These are phyloP conservation scores for Cyamopsis tetragonoloba DNA, from an alignment of 306 rosid genomes.

Conservation along the genomic window DNA sequence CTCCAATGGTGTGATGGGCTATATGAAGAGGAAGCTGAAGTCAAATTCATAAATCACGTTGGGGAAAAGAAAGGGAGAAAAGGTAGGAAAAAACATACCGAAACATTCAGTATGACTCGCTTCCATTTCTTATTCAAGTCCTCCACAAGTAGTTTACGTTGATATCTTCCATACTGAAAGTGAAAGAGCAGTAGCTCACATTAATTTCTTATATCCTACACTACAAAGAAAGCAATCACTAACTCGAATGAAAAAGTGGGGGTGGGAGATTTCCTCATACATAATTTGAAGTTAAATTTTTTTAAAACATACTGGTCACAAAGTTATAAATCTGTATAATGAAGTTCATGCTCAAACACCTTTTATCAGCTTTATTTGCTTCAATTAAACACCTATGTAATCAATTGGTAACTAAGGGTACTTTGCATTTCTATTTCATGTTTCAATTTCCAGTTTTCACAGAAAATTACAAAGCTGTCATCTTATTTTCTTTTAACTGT, in stretches of 20 bases:
- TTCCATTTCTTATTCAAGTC: conserved; percentile 87
- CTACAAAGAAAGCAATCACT: conserved; percentile 7
- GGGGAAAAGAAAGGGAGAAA: background rate
- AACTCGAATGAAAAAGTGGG: background rate
- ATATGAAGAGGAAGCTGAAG: conserved; percentile 22
- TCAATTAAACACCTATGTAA: background rate
- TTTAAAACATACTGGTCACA: background rate
- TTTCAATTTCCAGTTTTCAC: too few relatives aligned
- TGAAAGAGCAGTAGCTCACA: conserved; percentile 22
- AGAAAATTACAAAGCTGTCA: too few relatives aligned
- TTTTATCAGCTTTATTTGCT: background rate
- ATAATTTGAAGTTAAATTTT: background rate
- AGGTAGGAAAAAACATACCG: conserved; percentile 43
- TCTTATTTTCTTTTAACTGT: too few relatives aligned
- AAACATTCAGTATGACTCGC: conserved; percentile 53
- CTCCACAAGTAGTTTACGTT: conserved; percentile 72
- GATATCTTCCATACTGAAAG: conserved; percentile 80
- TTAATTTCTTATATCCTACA: conserved; percentile 9
- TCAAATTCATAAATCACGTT: conserved; percentile 23
- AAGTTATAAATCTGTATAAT: background rate
- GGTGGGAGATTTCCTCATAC: background rate
- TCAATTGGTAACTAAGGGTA: background rate
- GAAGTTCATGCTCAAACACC: conserved; percentile 5
- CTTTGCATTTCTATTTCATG: too few relatives aligned
- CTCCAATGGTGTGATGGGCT: conserved; percentile 89